Percentiles rank a stretch among this genome's conserved stretches.
Conservation (phyloP, 2,329 filamentous ascomycete species). For the Botryotinia calthae region DNA sequence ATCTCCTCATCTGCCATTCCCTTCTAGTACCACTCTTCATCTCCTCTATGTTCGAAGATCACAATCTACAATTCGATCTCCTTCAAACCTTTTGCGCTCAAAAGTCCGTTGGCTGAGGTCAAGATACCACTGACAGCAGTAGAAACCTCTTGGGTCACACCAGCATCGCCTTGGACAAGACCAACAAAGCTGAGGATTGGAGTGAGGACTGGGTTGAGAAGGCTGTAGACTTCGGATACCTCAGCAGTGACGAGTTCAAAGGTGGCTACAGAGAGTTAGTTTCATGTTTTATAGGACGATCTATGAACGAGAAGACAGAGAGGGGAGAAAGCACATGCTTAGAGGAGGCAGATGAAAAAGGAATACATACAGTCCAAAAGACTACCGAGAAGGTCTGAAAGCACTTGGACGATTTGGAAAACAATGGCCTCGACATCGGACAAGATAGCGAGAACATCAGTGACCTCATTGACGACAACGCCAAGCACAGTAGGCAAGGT, state of each 20-base stretch:
- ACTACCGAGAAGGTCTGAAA: neutral
- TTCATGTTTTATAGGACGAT: neutral
- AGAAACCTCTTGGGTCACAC: neutral
- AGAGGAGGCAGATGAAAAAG: no score
- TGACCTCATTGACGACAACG: neutral
- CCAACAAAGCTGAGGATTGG: neutral
- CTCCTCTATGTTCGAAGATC: neutral
- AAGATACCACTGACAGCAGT: neutral
- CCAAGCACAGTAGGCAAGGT: neutral
- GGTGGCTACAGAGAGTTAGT: neutral
- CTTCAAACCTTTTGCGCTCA: neutral
- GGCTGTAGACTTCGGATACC: neutral
- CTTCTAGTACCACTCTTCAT: neutral
- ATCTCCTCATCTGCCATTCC: neutral
- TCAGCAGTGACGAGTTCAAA: neutral
- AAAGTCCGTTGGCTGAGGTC: neutral
- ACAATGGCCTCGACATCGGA: neutral
- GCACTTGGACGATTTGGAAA: neutral
- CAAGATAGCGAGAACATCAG: neutral
- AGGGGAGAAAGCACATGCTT: neutral
- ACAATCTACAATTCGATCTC: neutral
- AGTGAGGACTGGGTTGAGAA: neutral
- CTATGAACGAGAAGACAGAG: no score
- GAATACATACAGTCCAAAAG: neutral
- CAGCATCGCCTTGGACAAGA: neutral